phyloP scores from a whole-genome alignment of 495 filamentous ascomycete species.

The Xylaria nigripes region DNA sequence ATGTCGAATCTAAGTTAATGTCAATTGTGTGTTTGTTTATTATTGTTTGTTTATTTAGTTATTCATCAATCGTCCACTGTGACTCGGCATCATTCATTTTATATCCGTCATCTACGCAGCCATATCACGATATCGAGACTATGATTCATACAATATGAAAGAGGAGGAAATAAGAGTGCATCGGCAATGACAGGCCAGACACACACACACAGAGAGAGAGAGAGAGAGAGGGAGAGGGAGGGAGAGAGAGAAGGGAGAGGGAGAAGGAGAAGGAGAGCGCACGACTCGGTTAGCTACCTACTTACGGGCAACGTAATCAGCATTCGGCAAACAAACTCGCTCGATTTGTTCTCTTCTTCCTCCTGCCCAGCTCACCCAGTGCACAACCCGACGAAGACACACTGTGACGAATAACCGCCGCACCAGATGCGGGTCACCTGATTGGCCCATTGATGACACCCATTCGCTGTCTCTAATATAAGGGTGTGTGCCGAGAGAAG shows the following conservation, averaged over 20 bases:
- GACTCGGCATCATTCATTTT: too few species aligned
- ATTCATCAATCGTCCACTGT: too few species aligned
- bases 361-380: not conserved
- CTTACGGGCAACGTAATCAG: constrained; percentile 11
- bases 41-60: too few species aligned
- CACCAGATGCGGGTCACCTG: not conserved
- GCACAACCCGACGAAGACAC: not conserved
- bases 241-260: too few species aligned
- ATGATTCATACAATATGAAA: not conserved
- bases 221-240: not conserved
- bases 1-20: too few species aligned
- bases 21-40: too few species aligned
- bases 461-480: constrained; percentile 1
- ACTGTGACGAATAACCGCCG: constrained; percentile 1
- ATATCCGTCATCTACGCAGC: not conserved
- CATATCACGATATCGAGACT: not conserved
- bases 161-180: not conserved
- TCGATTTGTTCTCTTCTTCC: constrained; percentile 3
- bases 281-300: constrained; percentile 26
- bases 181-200: not conserved
- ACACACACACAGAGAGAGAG: not conserved
- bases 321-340: constrained; percentile 9
- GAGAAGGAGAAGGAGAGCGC: too few species aligned
- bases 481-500: constrained; percentile 5
- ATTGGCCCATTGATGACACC: constrained; percentile 5